Evolutionary conservation across 495 filamentous ascomycete genomes (phyloP).

Genomic region (Podospora bellae-mahoneyi): DNA sequence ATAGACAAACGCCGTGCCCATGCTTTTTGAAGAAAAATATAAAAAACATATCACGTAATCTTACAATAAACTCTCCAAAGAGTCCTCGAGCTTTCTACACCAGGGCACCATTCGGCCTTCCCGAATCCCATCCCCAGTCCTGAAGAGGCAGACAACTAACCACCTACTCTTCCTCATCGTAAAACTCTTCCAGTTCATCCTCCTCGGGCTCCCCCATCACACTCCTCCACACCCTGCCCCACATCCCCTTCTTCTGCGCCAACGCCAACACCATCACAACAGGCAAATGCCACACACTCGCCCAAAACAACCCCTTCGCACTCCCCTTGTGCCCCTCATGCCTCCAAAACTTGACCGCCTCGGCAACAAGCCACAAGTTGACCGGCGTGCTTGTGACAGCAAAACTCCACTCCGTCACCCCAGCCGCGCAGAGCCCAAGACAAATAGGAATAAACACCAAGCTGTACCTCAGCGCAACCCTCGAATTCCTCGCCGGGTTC

Average conservation of each 20-base stretch:
- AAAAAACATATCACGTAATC: neutral
- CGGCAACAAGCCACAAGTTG: slow-evolving; percentile 80
- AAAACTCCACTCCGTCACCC: slow-evolving; percentile 87
- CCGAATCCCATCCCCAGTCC: neutral
- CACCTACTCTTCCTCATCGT: slow-evolving; percentile 25
- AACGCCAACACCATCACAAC: slow-evolving; percentile 88
- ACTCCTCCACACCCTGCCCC: slow-evolving; percentile 76
- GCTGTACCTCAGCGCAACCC: slow-evolving; percentile 87
- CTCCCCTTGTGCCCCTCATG: slow-evolving; percentile 73
- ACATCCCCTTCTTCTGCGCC: slow-evolving; percentile 91
- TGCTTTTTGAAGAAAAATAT: neutral
- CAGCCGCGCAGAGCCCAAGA: slow-evolving; percentile 70
- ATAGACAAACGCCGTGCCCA: slow-evolving; percentile 1
- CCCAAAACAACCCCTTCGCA: slow-evolving; percentile 90
- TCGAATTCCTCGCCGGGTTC: slow-evolving; percentile 75
- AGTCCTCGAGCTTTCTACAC: neutral
- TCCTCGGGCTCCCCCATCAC: slow-evolving; percentile 54
- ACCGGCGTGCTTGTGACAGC: slow-evolving; percentile 73
- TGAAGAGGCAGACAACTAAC: neutral
- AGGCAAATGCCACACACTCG: slow-evolving; percentile 94
- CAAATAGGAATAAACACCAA: slow-evolving; percentile 86
- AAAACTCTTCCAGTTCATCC: slow-evolving; percentile 46
- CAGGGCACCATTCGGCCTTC: neutral
- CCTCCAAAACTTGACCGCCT: slow-evolving; percentile 80
- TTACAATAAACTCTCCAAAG: neutral